Evolutionary conservation across 2,329 filamentous ascomycete genomes (phyloP).

Genomic region (Tolypocladium nubicola): DNA sequence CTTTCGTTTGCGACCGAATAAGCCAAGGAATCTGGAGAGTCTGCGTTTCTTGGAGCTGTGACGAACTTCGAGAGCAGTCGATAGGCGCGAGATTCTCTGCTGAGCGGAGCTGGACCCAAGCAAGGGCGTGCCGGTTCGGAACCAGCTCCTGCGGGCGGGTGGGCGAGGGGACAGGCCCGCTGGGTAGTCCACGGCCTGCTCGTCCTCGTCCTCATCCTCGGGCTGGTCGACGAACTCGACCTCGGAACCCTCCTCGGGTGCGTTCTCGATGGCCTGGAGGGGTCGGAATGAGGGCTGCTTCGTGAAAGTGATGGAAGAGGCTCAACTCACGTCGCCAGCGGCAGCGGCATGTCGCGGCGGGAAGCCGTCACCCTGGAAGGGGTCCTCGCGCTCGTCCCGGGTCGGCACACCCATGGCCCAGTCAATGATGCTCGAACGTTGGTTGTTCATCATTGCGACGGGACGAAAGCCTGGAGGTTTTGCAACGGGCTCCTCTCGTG

Average conservation of each 20-base stretch:
- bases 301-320: background rate
- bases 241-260: background rate
- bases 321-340: background rate
- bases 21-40: slow-evolving; percentile 6
- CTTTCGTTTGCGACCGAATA: slow-evolving; percentile 18
- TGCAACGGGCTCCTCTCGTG: background rate
- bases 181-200: slow-evolving; percentile 10
- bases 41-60: background rate
- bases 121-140: slow-evolving; percentile 15
- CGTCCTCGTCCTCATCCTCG: background rate
- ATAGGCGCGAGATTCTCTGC: background rate
- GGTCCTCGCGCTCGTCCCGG: slow-evolving; percentile 22
- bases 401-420: slow-evolving; percentile 25
- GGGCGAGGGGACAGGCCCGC: background rate
- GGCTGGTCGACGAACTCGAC: background rate
- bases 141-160: slow-evolving; percentile 13
- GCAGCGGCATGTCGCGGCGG: slow-evolving; percentile 7
- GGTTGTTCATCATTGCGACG: background rate
- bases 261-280: background rate
- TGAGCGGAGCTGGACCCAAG: slow-evolving; percentile 9
- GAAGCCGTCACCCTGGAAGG: slow-evolving; percentile 23
- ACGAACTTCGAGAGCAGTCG: slow-evolving; percentile 10
- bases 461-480: background rate
- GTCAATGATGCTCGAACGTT: slow-evolving; percentile 2
- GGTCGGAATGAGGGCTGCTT: background rate